These are phyloP conservation scores for Myxozyma neglecta DNA, from an alignment of 805 yeast genomes.

Conservation along the genomic window DNA sequence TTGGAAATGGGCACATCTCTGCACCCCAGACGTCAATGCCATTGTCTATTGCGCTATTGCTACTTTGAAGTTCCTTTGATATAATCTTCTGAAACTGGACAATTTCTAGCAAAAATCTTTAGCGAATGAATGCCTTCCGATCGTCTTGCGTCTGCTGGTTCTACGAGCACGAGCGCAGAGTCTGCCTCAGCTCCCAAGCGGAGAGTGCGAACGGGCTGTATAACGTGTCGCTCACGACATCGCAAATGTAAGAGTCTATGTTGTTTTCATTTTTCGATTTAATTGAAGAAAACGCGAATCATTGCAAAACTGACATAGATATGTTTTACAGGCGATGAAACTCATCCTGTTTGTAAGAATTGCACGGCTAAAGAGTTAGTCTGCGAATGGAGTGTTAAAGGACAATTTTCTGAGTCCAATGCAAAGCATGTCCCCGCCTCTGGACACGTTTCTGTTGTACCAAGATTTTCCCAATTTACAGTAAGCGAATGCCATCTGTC, in stretches of 20 bases:
- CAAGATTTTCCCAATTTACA: conserved; percentile 3
- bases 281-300: background rate
- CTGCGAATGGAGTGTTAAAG: conserved; percentile 14
- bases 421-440: conserved; percentile 1
- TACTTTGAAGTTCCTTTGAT: background rate
- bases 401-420: conserved; percentile 13
- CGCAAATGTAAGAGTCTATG: conserved; percentile 15
- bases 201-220: conserved; percentile 23
- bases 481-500: background rate
- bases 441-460: conserved; percentile 12
- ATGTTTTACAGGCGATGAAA: conserved; percentile 19
- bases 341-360: conserved; percentile 14
- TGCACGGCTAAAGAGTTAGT: conserved; percentile 5
- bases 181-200: conserved; percentile 4
- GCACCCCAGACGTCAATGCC: no score
- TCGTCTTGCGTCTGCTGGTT: background rate
- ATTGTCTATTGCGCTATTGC: background rate
- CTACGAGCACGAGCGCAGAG: background rate
- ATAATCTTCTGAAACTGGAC: background rate
- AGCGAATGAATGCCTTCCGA: background rate
- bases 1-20: no score
- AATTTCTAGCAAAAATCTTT: background rate
- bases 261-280: background rate
- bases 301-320: background rate
- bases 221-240: conserved; percentile 21